Evolutionary conservation across 345 rosid genomes (phyloP).

Genomic region (Rhodamnia argentea): DNA sequence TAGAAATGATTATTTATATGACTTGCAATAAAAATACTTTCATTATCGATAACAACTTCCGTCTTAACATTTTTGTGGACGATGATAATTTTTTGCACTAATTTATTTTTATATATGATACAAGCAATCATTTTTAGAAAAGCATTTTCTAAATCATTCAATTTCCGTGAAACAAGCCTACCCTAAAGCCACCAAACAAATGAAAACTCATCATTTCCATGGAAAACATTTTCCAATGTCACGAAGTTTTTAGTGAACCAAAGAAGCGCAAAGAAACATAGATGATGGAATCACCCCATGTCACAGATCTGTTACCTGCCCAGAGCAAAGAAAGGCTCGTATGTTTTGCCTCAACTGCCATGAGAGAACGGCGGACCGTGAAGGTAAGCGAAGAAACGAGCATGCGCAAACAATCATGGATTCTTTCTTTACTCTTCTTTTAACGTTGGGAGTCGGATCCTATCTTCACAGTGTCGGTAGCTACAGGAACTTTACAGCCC

Average conservation of each 20-base stretch:
- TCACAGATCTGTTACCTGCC: neutral
- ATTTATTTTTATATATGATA: too few relatives aligned
- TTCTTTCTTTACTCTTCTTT: neutral
- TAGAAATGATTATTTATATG: too few relatives aligned
- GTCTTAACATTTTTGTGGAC: too few relatives aligned
- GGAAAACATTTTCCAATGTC: neutral
- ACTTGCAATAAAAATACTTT: too few relatives aligned
- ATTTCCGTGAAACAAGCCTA: too few relatives aligned
- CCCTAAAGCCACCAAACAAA: neutral
- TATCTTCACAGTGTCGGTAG: neutral
- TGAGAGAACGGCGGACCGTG: neutral
- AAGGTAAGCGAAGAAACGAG: neutral
- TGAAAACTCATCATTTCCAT: neutral
- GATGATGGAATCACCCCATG: neutral
- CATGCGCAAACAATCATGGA: neutral
- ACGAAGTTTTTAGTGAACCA: neutral
- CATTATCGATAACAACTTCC: too few relatives aligned
- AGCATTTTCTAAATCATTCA: too few relatives aligned
- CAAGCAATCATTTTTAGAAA: too few relatives aligned
- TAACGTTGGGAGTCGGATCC: neutral
- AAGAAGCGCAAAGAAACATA: neutral
- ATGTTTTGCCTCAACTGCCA: neutral
- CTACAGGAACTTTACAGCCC: neutral
- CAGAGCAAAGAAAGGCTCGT: neutral
- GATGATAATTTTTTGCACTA: too few relatives aligned